Evolutionary conservation across 495 filamentous ascomycete species (phyloP), one percentile per base, ranked within the genome.

Genomic region (Parachaetomium inaequale): DNA sequence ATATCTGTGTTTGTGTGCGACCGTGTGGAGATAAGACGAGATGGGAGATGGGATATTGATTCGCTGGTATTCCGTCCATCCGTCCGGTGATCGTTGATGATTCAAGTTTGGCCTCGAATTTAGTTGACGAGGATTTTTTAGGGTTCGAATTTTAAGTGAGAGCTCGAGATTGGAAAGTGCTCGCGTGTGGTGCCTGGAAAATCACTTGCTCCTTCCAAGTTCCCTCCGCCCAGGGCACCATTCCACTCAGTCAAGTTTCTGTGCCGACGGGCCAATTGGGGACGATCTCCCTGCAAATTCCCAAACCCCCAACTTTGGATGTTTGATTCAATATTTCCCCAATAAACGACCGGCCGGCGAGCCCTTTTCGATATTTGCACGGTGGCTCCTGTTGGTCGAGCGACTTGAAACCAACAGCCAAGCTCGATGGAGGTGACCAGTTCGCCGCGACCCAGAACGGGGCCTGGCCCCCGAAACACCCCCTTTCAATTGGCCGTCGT

Each of bases 401-500:
- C 10, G 29, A 52, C 17, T 21, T 52, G 49, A 52, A 52, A 52
- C 49, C 49, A 52, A 52, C 49, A 32, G n/a, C 49, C 49, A n/a
- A 32, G 26, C 32, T 25, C 31, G 14, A 5, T 23, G 34, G 47
- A 57, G 36, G 31, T 53, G 63, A 57, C 63, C 58, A 19, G 26
- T 19, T 36, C 12, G 50, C 52, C 26, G 32, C 34, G 25, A 8
- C 52, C 34, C 28, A 21, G 7, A 32, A 31, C 15, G 26, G 28
- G 42, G 19, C 40, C 51, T 14, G 23, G 50, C 23, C 47, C 49
- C 19, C 63, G 49, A 62, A 62, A 66, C 63, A 29, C 40, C 46
- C 53, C 28, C 32, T 42, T n/a, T 54, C 46, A 38, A 58, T 62
- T 66, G 63, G 63, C 63, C 63, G 19, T 55, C 47, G 25, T 54